Base-by-base conservation (phyloP, 2,329 filamentous ascomycete species). In the Decorospora gaudefroyi region DNA sequence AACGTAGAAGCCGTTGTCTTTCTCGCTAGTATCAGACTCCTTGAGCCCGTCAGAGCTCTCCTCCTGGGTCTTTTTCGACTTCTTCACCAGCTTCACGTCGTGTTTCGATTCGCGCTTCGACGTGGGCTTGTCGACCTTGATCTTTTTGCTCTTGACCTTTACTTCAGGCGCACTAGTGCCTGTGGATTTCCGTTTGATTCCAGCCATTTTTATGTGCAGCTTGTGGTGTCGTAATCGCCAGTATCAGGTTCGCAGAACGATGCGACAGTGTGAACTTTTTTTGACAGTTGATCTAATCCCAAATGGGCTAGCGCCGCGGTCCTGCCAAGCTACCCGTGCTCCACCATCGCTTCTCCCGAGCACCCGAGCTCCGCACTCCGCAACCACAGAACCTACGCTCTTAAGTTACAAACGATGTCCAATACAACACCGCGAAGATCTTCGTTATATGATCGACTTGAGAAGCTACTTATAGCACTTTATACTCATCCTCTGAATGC, bases 141-240 rank as follows among this genome's bases (percentile, higher is more conserved):
- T 57, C 41, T 73, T 74, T 53, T 76, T 77, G 46, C 48, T 61
- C 29, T 62, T 64, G 17, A 25, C 29, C 42, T 62, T 62, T 23
- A 28, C 32, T 6, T 64, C 62, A 10, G 52, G 25, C 11, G 49
- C 53, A 22, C 51, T 45, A 19, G 52, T 15, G 13, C 51, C 54
- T 1, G 47, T 42, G 8, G 64, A 61, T 49, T 69, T 66, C 35
- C 60, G 59, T 49, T 69, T 69, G n/a, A 68, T 64, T 42, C 65
- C 67, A n/a, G 62, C 61, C 67, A 69, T 69, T 33, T 28, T 58
- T 10, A 32, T 42, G 29, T 22, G 23, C 25, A 21, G 36, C 31
- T 36, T 25, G 38, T 51, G 36, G 4, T 36, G 46, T 39, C 37
- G 44, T 34, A 27, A 33, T 28, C 42, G 40, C 40, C 22, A 23